phyloP scores from a whole-genome alignment of 2,329 filamentous ascomycete species.

The Emergomyces orientalis region DNA sequence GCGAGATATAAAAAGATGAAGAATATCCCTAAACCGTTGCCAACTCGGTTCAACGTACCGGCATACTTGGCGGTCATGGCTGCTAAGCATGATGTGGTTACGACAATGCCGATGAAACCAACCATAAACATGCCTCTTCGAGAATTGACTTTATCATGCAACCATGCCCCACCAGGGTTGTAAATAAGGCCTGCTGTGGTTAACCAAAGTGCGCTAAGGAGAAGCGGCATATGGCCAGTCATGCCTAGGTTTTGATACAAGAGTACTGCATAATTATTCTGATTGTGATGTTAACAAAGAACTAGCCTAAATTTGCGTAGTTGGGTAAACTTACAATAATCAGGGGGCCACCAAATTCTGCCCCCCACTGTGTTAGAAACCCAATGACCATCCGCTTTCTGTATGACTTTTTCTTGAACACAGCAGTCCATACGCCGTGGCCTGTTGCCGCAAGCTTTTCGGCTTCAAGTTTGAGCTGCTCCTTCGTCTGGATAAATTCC shows the following conservation, averaged over 20 bases:
- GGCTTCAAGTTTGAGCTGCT: constrained; percentile 39
- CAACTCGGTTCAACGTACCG: constrained; percentile 32
- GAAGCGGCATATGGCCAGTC: constrained; percentile 34
- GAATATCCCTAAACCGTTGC: constrained; percentile 35
- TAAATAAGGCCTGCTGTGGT: constrained; percentile 40
- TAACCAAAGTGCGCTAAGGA: constrained; percentile 38
- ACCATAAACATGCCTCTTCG: constrained; percentile 36
- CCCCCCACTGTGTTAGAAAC: constrained; percentile 46
- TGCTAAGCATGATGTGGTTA: constrained; percentile 34
- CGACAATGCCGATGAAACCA: constrained; percentile 34
- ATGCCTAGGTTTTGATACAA: constrained; percentile 39
- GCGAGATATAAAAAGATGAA: constrained; percentile 41
- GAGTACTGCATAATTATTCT: constrained; percentile 42
- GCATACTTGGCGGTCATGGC: constrained; percentile 32
- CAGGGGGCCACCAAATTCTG: constrained; percentile 45
- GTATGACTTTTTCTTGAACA: constrained; percentile 41
- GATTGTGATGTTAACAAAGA: neutral
- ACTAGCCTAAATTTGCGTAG: neutral
- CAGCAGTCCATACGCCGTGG: constrained; percentile 37
- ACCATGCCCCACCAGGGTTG: constrained; percentile 30
- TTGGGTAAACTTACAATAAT: constrained; percentile 37
- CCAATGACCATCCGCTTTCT: constrained; percentile 45
- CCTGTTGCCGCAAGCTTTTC: constrained; percentile 34
- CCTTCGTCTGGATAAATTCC: constrained; percentile 40
- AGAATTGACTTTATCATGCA: constrained; percentile 30